Evolutionary conservation across 2,329 filamentous ascomycete genomes (phyloP), one percentile per base, ranked within the genome.

Genomic region (Lithohypha guttulata): DNA sequence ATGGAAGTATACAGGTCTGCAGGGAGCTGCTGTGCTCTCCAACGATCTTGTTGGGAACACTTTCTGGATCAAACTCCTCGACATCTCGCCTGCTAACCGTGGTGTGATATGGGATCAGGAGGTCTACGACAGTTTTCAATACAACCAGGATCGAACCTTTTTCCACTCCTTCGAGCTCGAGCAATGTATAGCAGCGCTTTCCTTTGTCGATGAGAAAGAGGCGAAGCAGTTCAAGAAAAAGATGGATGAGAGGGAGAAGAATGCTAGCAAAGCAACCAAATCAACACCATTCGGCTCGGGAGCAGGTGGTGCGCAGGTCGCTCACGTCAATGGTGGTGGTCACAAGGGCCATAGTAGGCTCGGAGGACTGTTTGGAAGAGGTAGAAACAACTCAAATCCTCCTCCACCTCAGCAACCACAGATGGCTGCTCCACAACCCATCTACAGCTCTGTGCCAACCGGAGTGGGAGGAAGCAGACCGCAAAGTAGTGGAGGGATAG

Each of bases 151-250:
- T 59, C 80, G 91, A 45, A 89, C 84, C 44, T 98, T 95, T 65
- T 98, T 98, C 64, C 87, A 96, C 63, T 86, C 84, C 4, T 98
- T 98, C 58, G 91, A 98, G 65, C 73, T 94, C 41, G 87, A 96
- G 62, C 79, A 93, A 47, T 96, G 86, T 55, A 66, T 93, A 44
- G 91, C 86, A 4, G 91, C 80, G 1, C 66, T 98, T 44, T 94
- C 85, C 17, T 98, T 98, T 55, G 79, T 81, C 45, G 91, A 96
- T 60, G 91, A 96, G 67, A 96, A 95, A 63, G 91, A 98, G 65
- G 91, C 91, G 22, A 93, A 84, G 64, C 83, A 84, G 43, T 96
- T 98, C 65, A 80, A 87, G 62, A 94, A 95, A 72, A 96, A 95
- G 69, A 84, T 98, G 74, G 81, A 91, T 52, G 87, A 95, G 57